phyloP scores from a whole-genome alignment of 805 yeast species.

The Nakazawaea ambrosiae region DNA sequence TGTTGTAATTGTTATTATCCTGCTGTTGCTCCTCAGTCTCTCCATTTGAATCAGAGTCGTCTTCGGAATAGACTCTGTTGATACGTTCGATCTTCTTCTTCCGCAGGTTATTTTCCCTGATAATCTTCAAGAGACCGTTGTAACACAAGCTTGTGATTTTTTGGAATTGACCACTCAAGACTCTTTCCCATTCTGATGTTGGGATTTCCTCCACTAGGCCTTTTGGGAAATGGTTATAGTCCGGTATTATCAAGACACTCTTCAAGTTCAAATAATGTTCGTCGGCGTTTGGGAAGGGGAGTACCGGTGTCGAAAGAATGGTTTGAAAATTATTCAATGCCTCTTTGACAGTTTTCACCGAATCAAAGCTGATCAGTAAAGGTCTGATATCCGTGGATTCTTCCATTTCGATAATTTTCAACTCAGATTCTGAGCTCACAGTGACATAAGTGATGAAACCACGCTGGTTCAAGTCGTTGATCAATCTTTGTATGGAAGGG shows the following conservation, averaged over 20 bases:
- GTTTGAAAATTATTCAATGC: slow-evolving; percentile 44
- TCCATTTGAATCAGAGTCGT: slow-evolving; percentile 3
- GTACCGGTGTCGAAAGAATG: slow-evolving; percentile 44
- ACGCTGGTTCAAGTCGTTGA: slow-evolving; percentile 66
- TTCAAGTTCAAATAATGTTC: slow-evolving; percentile 50
- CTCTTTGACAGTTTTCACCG: slow-evolving; percentile 32
- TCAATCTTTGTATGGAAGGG: slow-evolving; percentile 61
- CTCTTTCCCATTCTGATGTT: slow-evolving; percentile 19
- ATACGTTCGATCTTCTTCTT: slow-evolving; percentile 16
- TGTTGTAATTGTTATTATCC: slow-evolving; percentile 2
- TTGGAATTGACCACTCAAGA: slow-evolving; percentile 20
- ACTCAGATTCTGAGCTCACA: slow-evolving; percentile 54
- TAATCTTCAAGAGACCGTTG: slow-evolving; percentile 22
- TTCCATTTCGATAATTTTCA: slow-evolving; percentile 45
- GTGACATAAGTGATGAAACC: slow-evolving; percentile 81
- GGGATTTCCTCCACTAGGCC: slow-evolving; percentile 21
- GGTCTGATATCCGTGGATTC: slow-evolving; percentile 65
- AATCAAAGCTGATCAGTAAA: slow-evolving; percentile 43
- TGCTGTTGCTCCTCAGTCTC: slow-evolving; percentile 6
- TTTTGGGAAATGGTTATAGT: slow-evolving; percentile 30
- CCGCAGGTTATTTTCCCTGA: slow-evolving; percentile 23
- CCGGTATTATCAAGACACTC: slow-evolving; percentile 69
- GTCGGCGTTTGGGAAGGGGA: slow-evolving; percentile 51
- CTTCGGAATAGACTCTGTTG: slow-evolving; percentile 13
- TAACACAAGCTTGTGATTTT: slow-evolving; percentile 20